Base-by-base conservation (phyloP, 805 yeast genomes). In the Metschnikowia matae region DNA sequence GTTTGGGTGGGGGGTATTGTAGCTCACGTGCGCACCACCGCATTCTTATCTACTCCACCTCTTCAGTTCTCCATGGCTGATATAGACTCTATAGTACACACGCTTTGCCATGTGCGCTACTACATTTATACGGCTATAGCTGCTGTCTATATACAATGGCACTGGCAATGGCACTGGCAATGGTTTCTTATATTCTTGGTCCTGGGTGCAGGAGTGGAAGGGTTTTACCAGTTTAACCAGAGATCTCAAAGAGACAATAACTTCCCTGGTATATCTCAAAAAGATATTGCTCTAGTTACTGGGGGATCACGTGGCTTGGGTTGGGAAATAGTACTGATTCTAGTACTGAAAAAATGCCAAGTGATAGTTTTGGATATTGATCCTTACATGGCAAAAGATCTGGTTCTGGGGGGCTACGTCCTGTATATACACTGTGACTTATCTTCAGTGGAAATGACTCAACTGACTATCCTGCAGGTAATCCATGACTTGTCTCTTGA, bases 231-330 rank as follows among this genome's bases (percentile, higher is more conserved):
- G 10, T 11, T 26, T n/a, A 40, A 40, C 43, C 8, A 29, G 15
- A 15, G 34, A n/a, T 11, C 31, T 6, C 43, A 26, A 18, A 32
- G 43, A 15, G 21, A n/a, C 34, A 7, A 4, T n/a, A 8, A 15
- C 33, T 15, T 29, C 33, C 21, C 43, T 6, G 18, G 31, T 6
- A 21, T 56, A 4, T 50, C 51, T 6, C 18, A 6, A 23, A 15
- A 17, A 8, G 60, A 55, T 26, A 51, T 52, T 23, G 74, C 76
- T 2, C 42, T 78, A 23, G 63, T 79, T 5, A 79, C 83, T 0
- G 85, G 85, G 0, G 84, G 83, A 0, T 65, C 77, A 14, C 56
- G 62, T 32, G 84, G 85, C 0, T 61, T 80, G n/a, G 85, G 85
- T 0, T 54, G 58, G 1, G 75, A 70, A 43, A 57, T 78, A 4